These are phyloP conservation scores for Vitis hybrid DNA, from an alignment of 177 flowering plant species.

Conservation along the genomic window DNA sequence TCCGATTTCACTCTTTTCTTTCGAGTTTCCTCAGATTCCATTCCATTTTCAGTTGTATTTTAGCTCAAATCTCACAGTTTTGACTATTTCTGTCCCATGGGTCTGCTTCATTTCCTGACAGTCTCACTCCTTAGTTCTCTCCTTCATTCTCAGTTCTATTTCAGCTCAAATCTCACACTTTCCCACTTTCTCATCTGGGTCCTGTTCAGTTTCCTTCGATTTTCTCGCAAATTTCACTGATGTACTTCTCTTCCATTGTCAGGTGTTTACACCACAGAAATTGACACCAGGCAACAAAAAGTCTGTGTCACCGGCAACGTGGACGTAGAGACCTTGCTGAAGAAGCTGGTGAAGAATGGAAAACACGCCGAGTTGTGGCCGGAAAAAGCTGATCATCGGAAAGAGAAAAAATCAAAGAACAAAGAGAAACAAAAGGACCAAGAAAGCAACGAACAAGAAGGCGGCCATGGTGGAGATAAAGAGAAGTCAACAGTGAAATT, in stretches of 20 bases:
- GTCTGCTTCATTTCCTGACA: background rate
- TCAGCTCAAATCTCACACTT: background rate
- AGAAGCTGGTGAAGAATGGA: conserved; percentile 42
- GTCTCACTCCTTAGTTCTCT: background rate
- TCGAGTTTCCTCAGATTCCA: background rate
- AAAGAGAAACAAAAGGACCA: conserved; percentile 29
- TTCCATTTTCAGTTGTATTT: background rate
- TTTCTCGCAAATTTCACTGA: background rate
- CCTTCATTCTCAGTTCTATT: background rate
- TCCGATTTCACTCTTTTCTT: background rate
- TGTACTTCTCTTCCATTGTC: conserved; percentile 2
- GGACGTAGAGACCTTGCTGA: conserved; percentile 41
- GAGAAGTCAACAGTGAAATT: conserved; percentile 21
- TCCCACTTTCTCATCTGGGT: background rate
- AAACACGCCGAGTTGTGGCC: conserved; percentile 69
- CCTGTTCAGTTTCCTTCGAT: background rate
- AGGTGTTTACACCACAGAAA: conserved; percentile 52
- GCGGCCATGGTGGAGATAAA: background rate
- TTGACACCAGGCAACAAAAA: conserved; percentile 54
- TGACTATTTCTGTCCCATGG: background rate
- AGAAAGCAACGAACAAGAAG: conserved; percentile 13
- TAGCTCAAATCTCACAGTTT: background rate
- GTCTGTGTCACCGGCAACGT: conserved; percentile 48
- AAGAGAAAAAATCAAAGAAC: conserved; percentile 31
- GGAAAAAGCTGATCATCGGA: conserved; percentile 20